Percentiles rank a stretch among this genome's conserved stretches.
These are phyloP conservation scores for Aphanomyces stellatus DNA, from an alignment of 352 stramenopile genomes.

Conservation along the genomic window DNA sequence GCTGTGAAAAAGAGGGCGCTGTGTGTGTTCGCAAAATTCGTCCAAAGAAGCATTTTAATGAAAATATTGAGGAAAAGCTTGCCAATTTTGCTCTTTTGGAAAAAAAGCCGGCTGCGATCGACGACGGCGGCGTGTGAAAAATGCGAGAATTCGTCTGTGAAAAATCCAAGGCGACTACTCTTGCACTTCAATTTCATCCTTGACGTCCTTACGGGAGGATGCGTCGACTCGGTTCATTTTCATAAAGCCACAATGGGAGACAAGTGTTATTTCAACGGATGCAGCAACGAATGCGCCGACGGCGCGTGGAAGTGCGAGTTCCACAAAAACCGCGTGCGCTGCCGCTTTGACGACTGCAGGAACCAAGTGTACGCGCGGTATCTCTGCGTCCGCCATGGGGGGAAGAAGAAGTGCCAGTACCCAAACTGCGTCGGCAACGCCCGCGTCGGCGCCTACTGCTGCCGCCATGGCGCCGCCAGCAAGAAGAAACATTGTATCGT, in stretches of 20 bases:
- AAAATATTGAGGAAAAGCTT: too few relatives aligned
- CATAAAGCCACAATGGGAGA: not conserved
- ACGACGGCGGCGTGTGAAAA: too few relatives aligned
- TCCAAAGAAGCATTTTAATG: too few relatives aligned
- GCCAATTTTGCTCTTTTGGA: too few relatives aligned
- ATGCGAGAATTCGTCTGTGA: too few relatives aligned
- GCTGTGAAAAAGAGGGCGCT: too few relatives aligned
- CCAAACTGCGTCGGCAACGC: slow-evolving; percentile 7
- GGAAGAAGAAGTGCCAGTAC: slow-evolving; percentile 3
- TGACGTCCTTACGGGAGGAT: too few relatives aligned
- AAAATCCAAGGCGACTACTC: too few relatives aligned
- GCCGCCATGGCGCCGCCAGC: not conserved
- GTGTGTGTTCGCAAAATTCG: too few relatives aligned
- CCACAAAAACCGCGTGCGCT: slow-evolving; percentile 13
- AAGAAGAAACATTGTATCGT: slow-evolving; percentile 9
- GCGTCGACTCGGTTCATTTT: too few relatives aligned
- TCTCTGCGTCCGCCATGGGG: slow-evolving; percentile 16
- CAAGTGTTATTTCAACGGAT: slow-evolving; percentile 18
- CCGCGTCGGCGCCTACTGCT: slow-evolving; percentile 4
- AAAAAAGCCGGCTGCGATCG: too few relatives aligned
- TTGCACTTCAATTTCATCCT: too few relatives aligned
- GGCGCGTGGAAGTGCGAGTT: slow-evolving; percentile 16
- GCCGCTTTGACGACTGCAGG: not conserved
- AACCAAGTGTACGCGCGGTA: slow-evolving; percentile 19
- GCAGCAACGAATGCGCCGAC: not conserved